Evolutionary conservation across 1,284 basidiomycete genomes (phyloP).

Genomic region (Xerocomus nothofagi): DNA sequence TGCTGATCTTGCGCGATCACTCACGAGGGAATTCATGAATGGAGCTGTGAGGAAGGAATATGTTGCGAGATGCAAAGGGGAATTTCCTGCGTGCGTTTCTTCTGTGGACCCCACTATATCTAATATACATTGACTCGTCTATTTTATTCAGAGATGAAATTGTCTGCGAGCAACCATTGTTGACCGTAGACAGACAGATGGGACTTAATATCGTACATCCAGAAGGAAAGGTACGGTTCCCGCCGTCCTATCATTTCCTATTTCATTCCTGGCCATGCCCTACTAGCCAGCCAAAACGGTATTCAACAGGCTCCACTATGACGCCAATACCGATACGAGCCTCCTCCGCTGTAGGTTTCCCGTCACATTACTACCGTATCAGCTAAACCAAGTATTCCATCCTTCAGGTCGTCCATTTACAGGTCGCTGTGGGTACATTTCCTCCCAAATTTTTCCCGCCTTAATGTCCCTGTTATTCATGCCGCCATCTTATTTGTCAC

Average conservation of each 20-base stretch:
- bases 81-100: slow-evolving; percentile 74
- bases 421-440: slow-evolving; percentile 71
- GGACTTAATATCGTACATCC: slow-evolving; percentile 94
- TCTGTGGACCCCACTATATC: neutral
- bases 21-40: slow-evolving; percentile 82
- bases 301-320: slow-evolving; percentile 86
- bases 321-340: slow-evolving; percentile 79
- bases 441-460: neutral
- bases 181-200: slow-evolving; percentile 95
- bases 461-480: neutral
- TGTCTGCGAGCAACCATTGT: slow-evolving; percentile 81
- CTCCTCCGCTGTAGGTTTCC: slow-evolving; percentile 78
- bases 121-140: neutral
- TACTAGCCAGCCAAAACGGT: slow-evolving; percentile 83
- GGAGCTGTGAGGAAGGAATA: slow-evolving; percentile 90
- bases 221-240: slow-evolving; percentile 74
- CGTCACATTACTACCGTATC: neutral
- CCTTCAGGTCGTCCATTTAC: slow-evolving; percentile 78
- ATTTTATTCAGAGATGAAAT: slow-evolving; percentile 62
- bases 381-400: slow-evolving; percentile 8
- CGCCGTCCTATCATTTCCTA: neutral
- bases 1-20: slow-evolving; percentile 63
- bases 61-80: slow-evolving; percentile 80
- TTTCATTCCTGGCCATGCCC: neutral
- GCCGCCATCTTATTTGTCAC: neutral